These are phyloP conservation scores for Odonthalia washingtoniensis DNA, from an alignment of 31 red algal genomes.

Conservation along the genomic window DNA sequence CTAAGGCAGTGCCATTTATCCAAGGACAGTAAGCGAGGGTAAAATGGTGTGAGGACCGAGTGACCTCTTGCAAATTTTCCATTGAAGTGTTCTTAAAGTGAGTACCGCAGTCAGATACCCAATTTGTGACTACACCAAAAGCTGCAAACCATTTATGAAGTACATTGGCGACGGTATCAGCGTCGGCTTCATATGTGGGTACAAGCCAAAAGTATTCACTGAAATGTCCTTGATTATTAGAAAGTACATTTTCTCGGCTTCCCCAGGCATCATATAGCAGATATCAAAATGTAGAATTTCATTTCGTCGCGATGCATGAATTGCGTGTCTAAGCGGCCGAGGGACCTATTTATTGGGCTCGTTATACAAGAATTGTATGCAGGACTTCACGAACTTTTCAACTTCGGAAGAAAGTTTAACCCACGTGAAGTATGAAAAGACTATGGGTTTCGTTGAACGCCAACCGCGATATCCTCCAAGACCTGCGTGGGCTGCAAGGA, in stretches of 20 bases:
- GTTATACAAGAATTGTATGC: slow-evolving; percentile 37
- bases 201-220: slow-evolving; percentile 38
- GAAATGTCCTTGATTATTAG: slow-evolving; percentile 41
- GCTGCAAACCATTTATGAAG: slow-evolving; percentile 42
- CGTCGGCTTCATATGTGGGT: not conserved
- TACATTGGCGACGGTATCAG: not conserved
- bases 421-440: slow-evolving; percentile 4
- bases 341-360: not conserved
- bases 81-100: slow-evolving; percentile 59
- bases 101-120: slow-evolving; percentile 44
- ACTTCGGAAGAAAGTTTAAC: not conserved
- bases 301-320: slow-evolving; percentile 9
- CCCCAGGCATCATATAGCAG: slow-evolving; percentile 6
- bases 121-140: slow-evolving; percentile 20
- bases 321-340: slow-evolving; percentile 22
- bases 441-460: not conserved
- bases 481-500: slow-evolving; percentile 42
- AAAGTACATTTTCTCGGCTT: slow-evolving; percentile 9
- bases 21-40: slow-evolving; percentile 54
- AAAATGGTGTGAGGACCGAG: slow-evolving; percentile 26
- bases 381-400: slow-evolving; percentile 25
- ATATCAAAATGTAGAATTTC: slow-evolving; percentile 49
- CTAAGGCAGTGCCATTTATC: slow-evolving; percentile 57
- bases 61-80: not conserved
- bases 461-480: slow-evolving; percentile 9